Conservation (phyloP, 1,139 yeast genomes). For the Komagataea norvegica region DNA sequence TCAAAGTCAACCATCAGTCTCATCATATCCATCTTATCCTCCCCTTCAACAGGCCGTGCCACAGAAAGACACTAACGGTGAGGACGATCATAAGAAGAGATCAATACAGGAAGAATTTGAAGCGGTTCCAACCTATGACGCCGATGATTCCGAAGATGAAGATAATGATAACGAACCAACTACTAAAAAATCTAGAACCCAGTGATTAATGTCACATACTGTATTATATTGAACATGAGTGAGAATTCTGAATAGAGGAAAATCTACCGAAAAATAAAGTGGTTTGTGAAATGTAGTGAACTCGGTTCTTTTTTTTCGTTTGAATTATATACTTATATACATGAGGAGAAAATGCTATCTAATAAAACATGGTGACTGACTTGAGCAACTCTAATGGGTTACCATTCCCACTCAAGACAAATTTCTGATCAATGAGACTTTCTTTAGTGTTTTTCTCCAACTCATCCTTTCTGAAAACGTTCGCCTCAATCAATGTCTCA, state of each 20-base stretch:
- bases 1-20: neutral
- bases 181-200: conserved; percentile 17
- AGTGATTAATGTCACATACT: neutral
- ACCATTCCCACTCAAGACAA: conserved; percentile 70
- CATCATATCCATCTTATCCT: conserved; percentile 7
- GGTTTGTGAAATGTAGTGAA: too few species aligned
- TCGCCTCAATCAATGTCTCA: conserved; percentile 49
- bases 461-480: conserved; percentile 46
- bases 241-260: too few species aligned
- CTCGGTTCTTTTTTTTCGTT: too few species aligned
- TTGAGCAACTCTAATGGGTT: conserved; percentile 67
- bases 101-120: conserved; percentile 22
- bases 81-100: conserved; percentile 17
- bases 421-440: conserved; percentile 44
- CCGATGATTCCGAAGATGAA: conserved; percentile 29
- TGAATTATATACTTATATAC: conserved; percentile 9
- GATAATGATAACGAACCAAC: conserved; percentile 27
- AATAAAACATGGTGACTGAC: conserved; percentile 33
- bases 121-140: conserved; percentile 3
- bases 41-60: conserved; percentile 6
- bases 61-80: neutral
- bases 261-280: too few species aligned
- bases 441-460: conserved; percentile 29
- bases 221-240: too few species aligned
- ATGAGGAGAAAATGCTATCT: conserved; percentile 1